Percentiles rank a stretch among this genome's conserved stretches.
Conservation (phyloP, 331 rosid genomes). For the Spiraea crenata region DNA sequence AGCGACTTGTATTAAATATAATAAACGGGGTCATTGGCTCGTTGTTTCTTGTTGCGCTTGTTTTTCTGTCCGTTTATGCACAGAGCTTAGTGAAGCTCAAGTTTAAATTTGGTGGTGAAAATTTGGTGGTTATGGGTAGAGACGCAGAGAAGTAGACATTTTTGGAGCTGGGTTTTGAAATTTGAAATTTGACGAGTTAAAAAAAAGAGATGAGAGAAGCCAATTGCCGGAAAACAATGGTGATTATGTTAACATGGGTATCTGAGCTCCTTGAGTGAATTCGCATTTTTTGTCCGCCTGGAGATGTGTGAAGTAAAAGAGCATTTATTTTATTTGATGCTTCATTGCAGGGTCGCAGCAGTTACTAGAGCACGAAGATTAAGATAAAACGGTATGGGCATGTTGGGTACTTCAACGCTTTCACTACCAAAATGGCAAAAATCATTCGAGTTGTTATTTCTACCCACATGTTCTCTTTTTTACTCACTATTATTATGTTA, state of each 20-base stretch:
- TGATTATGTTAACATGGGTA: conserved; percentile 4
- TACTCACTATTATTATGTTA: too few relatives aligned
- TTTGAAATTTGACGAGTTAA: conserved; percentile 22
- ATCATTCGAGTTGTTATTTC: too few relatives aligned
- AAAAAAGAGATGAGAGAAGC: neutral
- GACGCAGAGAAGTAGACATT: conserved; percentile 6
- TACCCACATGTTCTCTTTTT: too few relatives aligned
- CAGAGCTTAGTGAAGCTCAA: neutral
- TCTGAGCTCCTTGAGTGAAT: neutral
- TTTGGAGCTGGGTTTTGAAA: conserved; percentile 24
- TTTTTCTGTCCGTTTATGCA: conserved; percentile 4
- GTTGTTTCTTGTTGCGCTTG: neutral
- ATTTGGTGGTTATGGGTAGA: neutral
- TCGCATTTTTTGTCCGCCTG: neutral
- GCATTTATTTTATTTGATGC: conserved; percentile 15
- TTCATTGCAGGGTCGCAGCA: neutral
- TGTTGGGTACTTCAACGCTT: neutral
- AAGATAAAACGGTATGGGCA: conserved; percentile 3
- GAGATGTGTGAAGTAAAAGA: conserved; percentile 12
- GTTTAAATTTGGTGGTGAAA: conserved; percentile 2
- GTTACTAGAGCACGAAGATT: conserved; percentile 6
- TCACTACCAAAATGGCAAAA: too few relatives aligned
- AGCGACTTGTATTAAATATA: neutral
- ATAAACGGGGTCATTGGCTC: neutral
- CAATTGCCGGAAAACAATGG: conserved; percentile 24